A percentile compares a stretch with the other conserved stretches of the same genome.
phyloP scores from a whole-genome alignment of 1,284 basidiomycete genomes.

The Agaricales sp. region DNA sequence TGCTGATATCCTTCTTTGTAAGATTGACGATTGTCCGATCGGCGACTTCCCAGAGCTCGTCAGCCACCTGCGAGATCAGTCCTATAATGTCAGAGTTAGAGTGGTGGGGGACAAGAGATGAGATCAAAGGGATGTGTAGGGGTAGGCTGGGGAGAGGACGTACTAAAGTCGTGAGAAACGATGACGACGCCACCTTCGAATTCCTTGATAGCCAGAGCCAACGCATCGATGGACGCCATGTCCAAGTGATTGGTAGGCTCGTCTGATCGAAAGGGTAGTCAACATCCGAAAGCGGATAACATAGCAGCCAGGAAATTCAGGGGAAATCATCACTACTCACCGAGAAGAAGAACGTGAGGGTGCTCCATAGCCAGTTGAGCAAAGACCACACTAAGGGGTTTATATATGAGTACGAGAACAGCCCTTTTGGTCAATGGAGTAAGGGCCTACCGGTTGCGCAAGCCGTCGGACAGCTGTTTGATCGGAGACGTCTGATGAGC shows the following conservation, averaged over 20 bases:
- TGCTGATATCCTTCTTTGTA: conserved; percentile 81
- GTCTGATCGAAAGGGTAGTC: conserved; percentile 30
- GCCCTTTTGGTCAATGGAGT: too few relatives aligned
- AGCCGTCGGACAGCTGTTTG: conserved; percentile 89
- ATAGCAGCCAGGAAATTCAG: too few relatives aligned
- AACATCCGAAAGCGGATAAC: not conserved
- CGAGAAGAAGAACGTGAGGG: conserved; percentile 82
- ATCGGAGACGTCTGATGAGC: conserved; percentile 91
- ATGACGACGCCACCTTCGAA: conserved; percentile 98
- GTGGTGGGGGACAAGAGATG: conserved; percentile 9
- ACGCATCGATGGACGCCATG: conserved; percentile 92
- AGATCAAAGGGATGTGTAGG: conserved; percentile 6
- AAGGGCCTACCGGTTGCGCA: conserved; percentile 79
- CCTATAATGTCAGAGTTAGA: conserved; percentile 26
- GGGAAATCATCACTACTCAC: conserved; percentile 23
- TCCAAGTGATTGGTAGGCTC: conserved; percentile 93
- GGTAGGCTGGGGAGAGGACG: conserved; percentile 19
- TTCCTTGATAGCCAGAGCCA: conserved; percentile 91
- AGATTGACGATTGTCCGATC: conserved; percentile 91
- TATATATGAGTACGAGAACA: conserved; percentile 9
- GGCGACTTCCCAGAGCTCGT: conserved; percentile 98
- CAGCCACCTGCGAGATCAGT: conserved; percentile 89
- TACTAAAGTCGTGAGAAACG: conserved; percentile 95
- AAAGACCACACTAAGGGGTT: conserved; percentile 66
- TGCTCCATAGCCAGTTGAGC: conserved; percentile 91